Percentiles rank a stretch among this genome's conserved stretches.
Conservation (phyloP, 805 yeast species). For the Wickerhamomyces subpelliculosus region DNA sequence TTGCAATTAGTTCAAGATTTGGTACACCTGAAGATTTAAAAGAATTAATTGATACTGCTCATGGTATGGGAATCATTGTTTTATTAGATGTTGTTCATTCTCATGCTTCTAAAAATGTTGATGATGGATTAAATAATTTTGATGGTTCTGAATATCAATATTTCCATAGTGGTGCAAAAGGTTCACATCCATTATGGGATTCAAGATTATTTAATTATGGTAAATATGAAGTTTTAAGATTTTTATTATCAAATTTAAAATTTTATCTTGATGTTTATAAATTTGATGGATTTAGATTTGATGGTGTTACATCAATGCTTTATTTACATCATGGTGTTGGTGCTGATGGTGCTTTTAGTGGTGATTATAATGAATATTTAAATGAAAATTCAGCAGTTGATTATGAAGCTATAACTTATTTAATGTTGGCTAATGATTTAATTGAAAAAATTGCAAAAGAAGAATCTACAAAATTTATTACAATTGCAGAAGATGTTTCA, state of each 20-base stretch:
- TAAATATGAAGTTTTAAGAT: slow-evolving; percentile 83
- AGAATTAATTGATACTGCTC: slow-evolving; percentile 88
- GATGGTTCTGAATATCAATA: slow-evolving; percentile 95
- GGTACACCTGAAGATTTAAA: slow-evolving; percentile 96
- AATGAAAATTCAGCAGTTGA: slow-evolving; percentile 72
- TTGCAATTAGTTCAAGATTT: slow-evolving; percentile 81
- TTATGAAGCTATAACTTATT: slow-evolving; percentile 75
- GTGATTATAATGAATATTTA: slow-evolving; percentile 88
- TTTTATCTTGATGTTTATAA: slow-evolving; percentile 75
- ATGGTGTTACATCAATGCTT: slow-evolving; percentile 93
- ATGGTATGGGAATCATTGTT: slow-evolving; percentile 78
- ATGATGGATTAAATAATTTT: slow-evolving; percentile 86
- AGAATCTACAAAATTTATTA: slow-evolving; percentile 46
- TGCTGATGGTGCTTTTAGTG: slow-evolving; percentile 73
- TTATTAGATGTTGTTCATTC: slow-evolving; percentile 91
- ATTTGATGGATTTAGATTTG: slow-evolving; percentile 95
- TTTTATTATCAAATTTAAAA: slow-evolving; percentile 76
- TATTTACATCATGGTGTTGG: slow-evolving; percentile 92
- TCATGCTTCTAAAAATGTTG: slow-evolving; percentile 91
- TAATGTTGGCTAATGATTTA: slow-evolving; percentile 86
- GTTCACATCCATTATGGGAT: slow-evolving; percentile 91
- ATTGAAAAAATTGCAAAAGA: slow-evolving; percentile 43
- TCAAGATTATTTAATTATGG: slow-evolving; percentile 92
- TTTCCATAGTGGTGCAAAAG: slow-evolving; percentile 88
- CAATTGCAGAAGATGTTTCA: slow-evolving; percentile 94